phyloP scores from a whole-genome alignment of 495 filamentous ascomycete genomes.

The Margaritispora aquatica region DNA sequence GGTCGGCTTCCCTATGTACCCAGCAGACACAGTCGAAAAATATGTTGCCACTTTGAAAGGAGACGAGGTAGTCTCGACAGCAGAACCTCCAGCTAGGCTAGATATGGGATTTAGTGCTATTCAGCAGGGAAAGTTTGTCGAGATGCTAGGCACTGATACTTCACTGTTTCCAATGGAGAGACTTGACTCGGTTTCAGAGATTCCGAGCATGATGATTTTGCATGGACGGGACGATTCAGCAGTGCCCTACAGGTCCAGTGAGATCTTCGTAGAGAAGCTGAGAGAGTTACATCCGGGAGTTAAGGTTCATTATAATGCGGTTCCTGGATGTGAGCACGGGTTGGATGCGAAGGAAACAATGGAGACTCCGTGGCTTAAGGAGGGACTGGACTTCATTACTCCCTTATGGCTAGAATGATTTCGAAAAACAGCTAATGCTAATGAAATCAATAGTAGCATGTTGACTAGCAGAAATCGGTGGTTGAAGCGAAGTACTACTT shows the following conservation, averaged over 20 bases:
- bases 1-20: not conserved
- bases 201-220: not conserved
- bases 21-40: not conserved
- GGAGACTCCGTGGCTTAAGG: not conserved
- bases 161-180: not conserved
- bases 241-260: not conserved
- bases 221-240: not conserved
- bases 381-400: not conserved
- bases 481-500: too few species aligned
- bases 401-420: not conserved
- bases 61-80: not conserved
- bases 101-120: not conserved
- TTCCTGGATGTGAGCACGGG: not conserved
- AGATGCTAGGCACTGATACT: not conserved
- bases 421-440: not conserved
- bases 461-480: too few species aligned
- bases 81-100: not conserved
- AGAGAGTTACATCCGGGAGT: not conserved
- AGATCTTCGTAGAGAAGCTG: not conserved
- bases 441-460: too few species aligned
- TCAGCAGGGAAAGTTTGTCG: not conserved
- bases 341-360: not conserved
- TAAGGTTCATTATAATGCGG: not conserved
- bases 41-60: not conserved
- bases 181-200: not conserved